Evolutionary conservation across 108 stramenopile genomes (phyloP).

Genomic region (Asterionellopsis glacialis): DNA sequence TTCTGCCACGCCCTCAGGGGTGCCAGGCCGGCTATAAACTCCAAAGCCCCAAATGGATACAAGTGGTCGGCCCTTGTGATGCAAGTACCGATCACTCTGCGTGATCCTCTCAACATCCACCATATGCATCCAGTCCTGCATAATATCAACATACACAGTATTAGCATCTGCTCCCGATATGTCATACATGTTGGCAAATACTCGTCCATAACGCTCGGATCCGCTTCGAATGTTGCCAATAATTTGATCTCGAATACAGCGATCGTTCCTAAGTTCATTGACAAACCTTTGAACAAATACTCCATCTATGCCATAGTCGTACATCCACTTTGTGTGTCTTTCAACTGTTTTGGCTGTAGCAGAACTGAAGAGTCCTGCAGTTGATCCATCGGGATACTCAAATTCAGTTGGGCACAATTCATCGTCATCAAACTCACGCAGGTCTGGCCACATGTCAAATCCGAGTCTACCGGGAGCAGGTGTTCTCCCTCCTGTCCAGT

Average conservation of each 20-base stretch:
- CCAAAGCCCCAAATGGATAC: constrained; percentile 13
- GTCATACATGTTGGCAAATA: constrained; percentile 43
- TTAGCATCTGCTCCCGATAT: constrained; percentile 19
- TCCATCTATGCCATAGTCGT: constrained; percentile 32
- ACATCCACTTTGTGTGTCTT: constrained; percentile 45
- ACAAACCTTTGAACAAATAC: constrained; percentile 36
- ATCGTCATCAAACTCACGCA: constrained; percentile 24
- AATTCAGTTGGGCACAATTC: constrained; percentile 27
- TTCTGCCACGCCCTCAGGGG: constrained; percentile 7
- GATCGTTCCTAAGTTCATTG: neutral
- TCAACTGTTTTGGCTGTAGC: constrained; percentile 23
- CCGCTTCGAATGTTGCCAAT: constrained; percentile 33
- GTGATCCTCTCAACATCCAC: constrained; percentile 35
- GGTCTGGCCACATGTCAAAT: constrained; percentile 32
- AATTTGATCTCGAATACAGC: constrained; percentile 8
- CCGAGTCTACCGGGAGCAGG: constrained; percentile 13
- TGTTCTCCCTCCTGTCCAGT: constrained; percentile 16
- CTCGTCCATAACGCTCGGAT: constrained; percentile 25
- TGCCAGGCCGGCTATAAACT: constrained; percentile 4
- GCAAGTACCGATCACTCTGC: constrained; percentile 25
- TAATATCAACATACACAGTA: constrained; percentile 23
- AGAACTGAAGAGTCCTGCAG: constrained; percentile 24
- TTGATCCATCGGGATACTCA: constrained; percentile 19
- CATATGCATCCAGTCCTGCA: constrained; percentile 35
- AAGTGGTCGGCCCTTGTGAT: constrained; percentile 20